Percentiles rank a stretch among this genome's conserved stretches.
Conservation (phyloP, 306 rosid species). For the Vigna angularis region DNA sequence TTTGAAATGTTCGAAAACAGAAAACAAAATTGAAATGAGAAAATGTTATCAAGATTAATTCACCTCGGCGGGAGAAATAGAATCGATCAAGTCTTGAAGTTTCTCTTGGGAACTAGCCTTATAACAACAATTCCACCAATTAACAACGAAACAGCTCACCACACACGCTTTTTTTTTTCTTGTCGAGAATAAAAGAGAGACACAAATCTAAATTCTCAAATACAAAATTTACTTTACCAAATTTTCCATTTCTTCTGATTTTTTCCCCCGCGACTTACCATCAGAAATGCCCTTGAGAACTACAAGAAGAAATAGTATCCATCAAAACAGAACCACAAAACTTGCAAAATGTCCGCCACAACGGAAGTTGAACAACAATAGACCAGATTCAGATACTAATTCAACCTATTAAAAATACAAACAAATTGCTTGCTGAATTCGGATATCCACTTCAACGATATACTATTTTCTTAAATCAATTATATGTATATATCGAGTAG, state of each 20-base stretch:
- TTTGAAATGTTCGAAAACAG: too few species aligned
- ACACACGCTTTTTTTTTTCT: neutral
- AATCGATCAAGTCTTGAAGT: constrained; percentile 45
- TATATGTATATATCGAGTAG: neutral
- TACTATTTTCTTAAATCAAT: neutral
- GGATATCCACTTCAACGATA: neutral
- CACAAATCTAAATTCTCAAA: neutral
- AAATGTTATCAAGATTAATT: too few species aligned
- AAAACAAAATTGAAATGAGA: too few species aligned
- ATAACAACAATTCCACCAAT: constrained; percentile 44
- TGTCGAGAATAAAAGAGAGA: neutral
- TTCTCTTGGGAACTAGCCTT: constrained; percentile 41
- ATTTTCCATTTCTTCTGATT: constrained; percentile 75
- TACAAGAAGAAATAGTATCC: constrained; percentile 51
- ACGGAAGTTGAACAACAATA: constrained; percentile 10
- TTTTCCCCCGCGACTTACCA: constrained; percentile 87
- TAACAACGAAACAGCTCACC: constrained; percentile 14
- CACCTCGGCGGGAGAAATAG: neutral
- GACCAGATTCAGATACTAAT: neutral
- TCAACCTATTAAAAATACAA: neutral
- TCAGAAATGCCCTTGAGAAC: constrained; percentile 93
- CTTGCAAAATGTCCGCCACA: neutral
- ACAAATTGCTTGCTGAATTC: constrained; percentile 14
- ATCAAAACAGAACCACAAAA: constrained; percentile 21
- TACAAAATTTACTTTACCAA: constrained; percentile 57